Percentiles rank a stretch among this genome's conserved stretches.
These are phyloP conservation scores for Candida parachauliodes DNA, from an alignment of 805 yeast genomes.

Conservation along the genomic window DNA sequence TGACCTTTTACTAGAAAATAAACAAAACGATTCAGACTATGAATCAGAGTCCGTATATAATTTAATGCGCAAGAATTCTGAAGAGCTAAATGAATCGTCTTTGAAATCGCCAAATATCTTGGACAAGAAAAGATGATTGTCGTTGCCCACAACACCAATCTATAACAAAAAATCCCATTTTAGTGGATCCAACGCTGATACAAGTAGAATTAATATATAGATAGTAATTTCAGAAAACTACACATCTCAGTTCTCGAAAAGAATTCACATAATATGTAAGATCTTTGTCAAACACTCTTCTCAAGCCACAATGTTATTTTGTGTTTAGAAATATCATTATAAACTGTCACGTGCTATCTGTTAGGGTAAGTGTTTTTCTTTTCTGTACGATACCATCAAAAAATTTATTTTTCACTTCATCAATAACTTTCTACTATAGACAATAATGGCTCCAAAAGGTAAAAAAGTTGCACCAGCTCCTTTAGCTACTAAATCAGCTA, in stretches of 20 bases:
- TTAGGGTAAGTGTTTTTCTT: slow-evolving; percentile 2
- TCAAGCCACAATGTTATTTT: too few relatives aligned
- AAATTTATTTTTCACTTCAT: slow-evolving; percentile 1
- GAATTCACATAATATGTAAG: too few relatives aligned
- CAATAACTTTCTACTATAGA: too few relatives aligned
- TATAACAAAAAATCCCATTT: slow-evolving; percentile 79
- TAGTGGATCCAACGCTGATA: slow-evolving; percentile 58
- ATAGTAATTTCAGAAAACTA: too few relatives aligned
- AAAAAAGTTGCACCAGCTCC: slow-evolving; percentile 99
- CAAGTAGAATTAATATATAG: too few relatives aligned
- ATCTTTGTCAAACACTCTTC: too few relatives aligned
- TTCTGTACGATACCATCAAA: neutral
- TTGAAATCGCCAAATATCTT: slow-evolving; percentile 46
- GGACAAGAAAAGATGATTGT: slow-evolving; percentile 25
- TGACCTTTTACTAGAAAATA: neutral
- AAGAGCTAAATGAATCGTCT: slow-evolving; percentile 77
- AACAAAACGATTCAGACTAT: too few relatives aligned
- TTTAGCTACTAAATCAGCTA: slow-evolving; percentile 67
- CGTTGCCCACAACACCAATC: slow-evolving; percentile 51
- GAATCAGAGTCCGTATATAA: slow-evolving; percentile 17
- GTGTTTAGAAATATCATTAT: too few relatives aligned
- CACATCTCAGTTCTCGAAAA: too few relatives aligned
- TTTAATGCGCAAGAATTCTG: slow-evolving; percentile 77
- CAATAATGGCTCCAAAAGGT: slow-evolving; percentile 41
- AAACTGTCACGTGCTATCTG: neutral